Base-by-base conservation (phyloP, 2,329 filamentous ascomycete genomes). In the Pestalotiopsis sp. region DNA sequence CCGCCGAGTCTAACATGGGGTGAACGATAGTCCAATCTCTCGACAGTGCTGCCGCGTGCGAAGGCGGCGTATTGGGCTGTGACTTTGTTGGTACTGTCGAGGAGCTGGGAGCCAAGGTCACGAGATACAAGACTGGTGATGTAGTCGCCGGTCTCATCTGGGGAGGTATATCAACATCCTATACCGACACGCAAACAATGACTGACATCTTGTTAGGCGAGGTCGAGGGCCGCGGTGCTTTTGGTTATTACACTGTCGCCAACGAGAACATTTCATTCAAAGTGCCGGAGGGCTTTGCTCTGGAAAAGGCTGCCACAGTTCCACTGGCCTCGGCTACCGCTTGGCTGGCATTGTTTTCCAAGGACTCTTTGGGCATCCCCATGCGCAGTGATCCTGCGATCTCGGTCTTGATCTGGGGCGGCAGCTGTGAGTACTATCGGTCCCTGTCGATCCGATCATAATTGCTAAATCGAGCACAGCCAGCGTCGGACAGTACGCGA, bases 21-120 rank as follows among this genome's bases (percentile, higher is more conserved):
- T 20, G 3, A 62, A 62, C 36, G 14, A 4, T 23, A 45, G 61
- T 64, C 7, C 36, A 64, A 25, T 49, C 39, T 25, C 25, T 64
- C 12, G 38, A 64, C 25, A 45, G 1, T 14, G 38, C 38, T 13
- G 59, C 59, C 31, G 14, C 38, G 14, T 27, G 61, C 36, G 39
- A 64, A 2, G 61, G 38, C 25, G 61, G n/a, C 36, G 61, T 64
- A 5, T 23, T 64, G 9, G 61, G 61, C 6, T 64, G 61, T 25
- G 61, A 64, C 39, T 64, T 52, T 49, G 39, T 38, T 4, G 61
- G 61, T 23, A 64, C 61, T 3, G 61, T 64, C 36, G 61, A 64
- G 20, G n/a, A 9, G 20, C 20, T 45, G 13, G 61, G 61, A 5
- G 36, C 36, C 38, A 49, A 64, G 3, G 61, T 64, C 20, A 45